Base-by-base conservation (phyloP, 257 asterid species). In the Solanum ossicruentum region DNA sequence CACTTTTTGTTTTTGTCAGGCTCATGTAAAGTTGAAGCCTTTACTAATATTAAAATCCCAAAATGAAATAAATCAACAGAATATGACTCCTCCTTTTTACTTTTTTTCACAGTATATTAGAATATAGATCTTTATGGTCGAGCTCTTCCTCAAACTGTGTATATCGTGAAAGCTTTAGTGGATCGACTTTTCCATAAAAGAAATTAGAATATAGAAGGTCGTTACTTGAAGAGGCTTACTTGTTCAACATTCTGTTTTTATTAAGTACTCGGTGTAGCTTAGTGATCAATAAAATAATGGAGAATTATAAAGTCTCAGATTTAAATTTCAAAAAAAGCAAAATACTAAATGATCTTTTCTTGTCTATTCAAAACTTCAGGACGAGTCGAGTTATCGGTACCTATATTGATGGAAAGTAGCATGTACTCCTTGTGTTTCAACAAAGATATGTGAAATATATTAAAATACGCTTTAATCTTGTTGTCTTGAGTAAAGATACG, bases 191-290 rank as follows among this genome's bases (percentile, higher is more conserved):
- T 0, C 32, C 3, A 2, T 28, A 28, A 28, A 28, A 28, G 32
- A 28, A 28, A 60, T 60, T 10, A 60, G 16, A 60, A 60, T 60
- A 60, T 60, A 60, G 7, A 20, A 58, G 28, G 56, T 16, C 43
- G 83, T 55, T 85, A 83, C 60, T 81, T 80, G 84, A 88, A 13
- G n/a, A 65, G 12, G 12, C 45, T 65, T 28, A 3, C 72, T 28
- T 65, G 72, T 65, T 65, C n/a, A 23, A 26, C n/a, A 65, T 13
- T 0, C 0, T 28, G 12, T 63, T 63, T 63, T 32, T 12, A n/a
- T n/a, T 0, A 6, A 52, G 16, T 15, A 0, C 8, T 21, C 0
- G 17, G 0, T 0, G 3, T 61, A 5, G 5, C 5, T 23, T 23
- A 23, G 39, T 63, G 20, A 11, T 23, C 1, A 63, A 26, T 26